Evolutionary conservation across 345 rosid species (phyloP), one percentile per base, ranked within the genome.

Genomic region (Capsella bursapastoris): DNA sequence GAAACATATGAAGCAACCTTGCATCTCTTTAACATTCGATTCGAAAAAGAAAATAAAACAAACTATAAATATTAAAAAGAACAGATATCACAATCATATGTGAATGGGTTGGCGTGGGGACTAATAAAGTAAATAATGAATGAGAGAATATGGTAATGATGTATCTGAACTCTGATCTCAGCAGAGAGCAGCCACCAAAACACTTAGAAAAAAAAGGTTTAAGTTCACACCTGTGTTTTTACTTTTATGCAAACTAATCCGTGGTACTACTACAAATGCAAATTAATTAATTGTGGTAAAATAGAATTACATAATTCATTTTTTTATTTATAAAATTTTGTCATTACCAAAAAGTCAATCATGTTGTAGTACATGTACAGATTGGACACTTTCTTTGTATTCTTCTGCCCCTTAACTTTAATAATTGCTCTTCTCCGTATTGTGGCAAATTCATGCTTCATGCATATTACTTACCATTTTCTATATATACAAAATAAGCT

Each of bases 121-220:
- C 48, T 27, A 27, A 56, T 41, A 44, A 22, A 22, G 25, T 22
- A 22, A 22, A 22, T 22, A 22, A 22, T 22, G 25, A 22, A 64
- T 56, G 62, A 64, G 25, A 64, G 11, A n/a, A 47, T 22, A 22
- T 12, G 35, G 52, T 59, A 59, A 43, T 22, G 25, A 40, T 59
- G 37, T 41, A 50, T 67, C 68, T 38, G 62, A 59, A 75, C 37
- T 18, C 67, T 32, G 13, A 53, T 32, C 69, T 75, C 56, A 75
- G 56, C 68, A 74, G 73, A 68, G 68, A 75, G 56, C 68, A 74
- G 73, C 62, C 74, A 59, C 72, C 59, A 67, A 50, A 59, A 40
- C 41, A 61, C 57, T 68, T 68, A 32, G 68, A 41, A 52, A 68
- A 52, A 68, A 51, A 1, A 15, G 63, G 34, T 68, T 18, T 44